Conservation (phyloP, 2,329 filamentous ascomycete species). For the Raffaelea arxii region DNA sequence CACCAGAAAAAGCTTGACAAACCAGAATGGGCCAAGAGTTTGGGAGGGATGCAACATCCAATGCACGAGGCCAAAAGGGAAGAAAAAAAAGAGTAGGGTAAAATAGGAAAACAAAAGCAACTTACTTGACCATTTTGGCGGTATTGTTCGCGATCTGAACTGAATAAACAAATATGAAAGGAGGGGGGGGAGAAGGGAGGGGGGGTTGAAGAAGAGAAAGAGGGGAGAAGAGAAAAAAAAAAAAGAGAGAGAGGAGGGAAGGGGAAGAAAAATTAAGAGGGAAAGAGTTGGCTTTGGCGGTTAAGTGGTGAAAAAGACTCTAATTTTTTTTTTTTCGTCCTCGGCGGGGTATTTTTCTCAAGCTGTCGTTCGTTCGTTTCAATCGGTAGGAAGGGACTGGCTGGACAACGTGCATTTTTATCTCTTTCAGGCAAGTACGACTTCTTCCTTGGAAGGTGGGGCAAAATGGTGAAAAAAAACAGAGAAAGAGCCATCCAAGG, state of each 20-base stretch:
- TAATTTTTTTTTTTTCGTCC: conserved; percentile 6
- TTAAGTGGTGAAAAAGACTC: conserved; percentile 10
- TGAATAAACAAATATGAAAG: conserved; percentile 10
- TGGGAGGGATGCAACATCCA: no score
- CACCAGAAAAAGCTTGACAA: no score
- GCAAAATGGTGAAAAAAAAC: no score
- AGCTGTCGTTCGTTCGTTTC: conserved; percentile 1
- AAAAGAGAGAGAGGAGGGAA: conserved; percentile 1
- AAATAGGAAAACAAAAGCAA: conserved; percentile 22
- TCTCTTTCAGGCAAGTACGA: no score
- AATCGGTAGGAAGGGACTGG: no score
- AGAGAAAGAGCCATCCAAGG: no score
- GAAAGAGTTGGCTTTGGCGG: conserved; percentile 6
- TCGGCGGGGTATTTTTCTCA: background rate
- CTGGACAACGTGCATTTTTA: no score
- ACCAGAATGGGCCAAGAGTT: no score
- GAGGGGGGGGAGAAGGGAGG: conserved; percentile 10
- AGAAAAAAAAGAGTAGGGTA: background rate
- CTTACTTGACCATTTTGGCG: conserved; percentile 99
- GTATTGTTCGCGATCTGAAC: conserved; percentile 43
- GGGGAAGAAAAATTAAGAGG: conserved; percentile 3
- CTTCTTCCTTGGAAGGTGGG: no score
- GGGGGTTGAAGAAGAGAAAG: conserved; percentile 4
- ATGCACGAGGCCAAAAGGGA: background rate
- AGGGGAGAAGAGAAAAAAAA: conserved; percentile 4